A percentile compares a stretch with the other conserved stretches of the same genome.
Evolutionary conservation across 2,329 filamentous ascomycete genomes (phyloP).

Genomic region (Chaetomium sp.): DNA sequence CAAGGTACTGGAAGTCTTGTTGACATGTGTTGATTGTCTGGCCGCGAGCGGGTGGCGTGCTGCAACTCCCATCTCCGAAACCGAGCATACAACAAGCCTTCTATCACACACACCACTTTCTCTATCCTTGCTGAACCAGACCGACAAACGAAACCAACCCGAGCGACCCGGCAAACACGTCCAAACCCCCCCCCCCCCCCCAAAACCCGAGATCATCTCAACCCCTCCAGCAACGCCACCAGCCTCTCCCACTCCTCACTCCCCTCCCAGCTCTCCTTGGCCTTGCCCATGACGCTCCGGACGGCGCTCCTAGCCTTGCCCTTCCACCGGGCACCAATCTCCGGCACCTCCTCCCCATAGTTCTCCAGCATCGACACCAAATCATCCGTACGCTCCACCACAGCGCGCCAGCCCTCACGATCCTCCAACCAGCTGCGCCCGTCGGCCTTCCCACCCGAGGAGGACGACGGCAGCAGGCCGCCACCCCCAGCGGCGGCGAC

Average conservation of each 20-base stretch:
- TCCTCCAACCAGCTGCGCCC: constrained; percentile 61
- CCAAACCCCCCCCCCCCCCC: neutral
- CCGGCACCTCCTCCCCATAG: constrained; percentile 65
- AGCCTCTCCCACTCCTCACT: constrained; percentile 67
- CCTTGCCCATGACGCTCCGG: constrained; percentile 79
- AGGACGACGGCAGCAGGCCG: constrained; percentile 44
- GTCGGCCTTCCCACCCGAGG: constrained; percentile 35
- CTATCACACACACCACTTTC: neutral
- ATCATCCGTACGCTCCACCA: constrained; percentile 78
- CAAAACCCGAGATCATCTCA: constrained; percentile 20
- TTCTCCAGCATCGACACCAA: constrained; percentile 83
- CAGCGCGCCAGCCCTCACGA: constrained; percentile 66
- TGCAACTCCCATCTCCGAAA: neutral
- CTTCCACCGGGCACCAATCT: constrained; percentile 80
- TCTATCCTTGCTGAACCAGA: neutral
- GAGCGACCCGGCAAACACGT: neutral
- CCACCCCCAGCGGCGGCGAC: constrained; percentile 26
- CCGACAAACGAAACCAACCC: neutral
- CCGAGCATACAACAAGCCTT: neutral
- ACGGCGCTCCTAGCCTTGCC: constrained; percentile 86
- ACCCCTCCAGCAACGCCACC: constrained; percentile 56
- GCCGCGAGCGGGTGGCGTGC: neutral
- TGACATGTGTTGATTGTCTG: neutral
- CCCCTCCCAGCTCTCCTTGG: constrained; percentile 80
- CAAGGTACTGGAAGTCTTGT: neutral